Conservation (phyloP, 768 basidiomycete genomes). For the Leccinum rimulosum region DNA sequence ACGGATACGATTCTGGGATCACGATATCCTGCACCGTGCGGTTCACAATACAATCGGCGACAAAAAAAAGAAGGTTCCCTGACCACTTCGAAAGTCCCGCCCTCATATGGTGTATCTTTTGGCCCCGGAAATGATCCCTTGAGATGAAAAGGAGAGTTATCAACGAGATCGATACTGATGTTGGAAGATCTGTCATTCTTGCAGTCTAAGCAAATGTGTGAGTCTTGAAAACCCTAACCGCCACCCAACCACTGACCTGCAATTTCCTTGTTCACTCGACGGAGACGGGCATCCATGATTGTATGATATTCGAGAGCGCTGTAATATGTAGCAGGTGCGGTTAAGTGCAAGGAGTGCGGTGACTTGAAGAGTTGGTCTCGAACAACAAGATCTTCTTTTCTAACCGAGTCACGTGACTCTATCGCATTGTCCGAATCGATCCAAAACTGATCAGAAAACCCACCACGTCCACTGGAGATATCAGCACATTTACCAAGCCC, state of each 20-base stretch:
- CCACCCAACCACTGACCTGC: slow-evolving; percentile 48
- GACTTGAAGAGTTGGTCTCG: not conserved
- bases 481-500: too few species aligned
- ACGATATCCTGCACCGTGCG: slow-evolving; percentile 68
- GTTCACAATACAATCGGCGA: slow-evolving; percentile 1
- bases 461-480: too few species aligned
- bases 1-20: slow-evolving; percentile 88
- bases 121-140: slow-evolving; percentile 91
- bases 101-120: slow-evolving; percentile 89
- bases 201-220: slow-evolving; percentile 58
- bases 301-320: slow-evolving; percentile 1
- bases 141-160: slow-evolving; percentile 88
- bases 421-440: slow-evolving; percentile 4
- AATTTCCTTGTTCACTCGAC: slow-evolving; percentile 94
- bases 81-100: slow-evolving; percentile 89
- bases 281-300: slow-evolving; percentile 82
- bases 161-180: slow-evolving; percentile 83
- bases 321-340: not conserved
- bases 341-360: not conserved
- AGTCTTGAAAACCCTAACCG: slow-evolving; percentile 6
- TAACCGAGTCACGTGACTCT: slow-evolving; percentile 25
- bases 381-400: slow-evolving; percentile 3
- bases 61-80: slow-evolving; percentile 33
- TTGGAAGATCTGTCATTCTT: slow-evolving; percentile 91
- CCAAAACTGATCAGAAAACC: not conserved